phyloP scores from a whole-genome alignment of 805 yeast genomes.

The Cyberlindnera sargentensis region DNA sequence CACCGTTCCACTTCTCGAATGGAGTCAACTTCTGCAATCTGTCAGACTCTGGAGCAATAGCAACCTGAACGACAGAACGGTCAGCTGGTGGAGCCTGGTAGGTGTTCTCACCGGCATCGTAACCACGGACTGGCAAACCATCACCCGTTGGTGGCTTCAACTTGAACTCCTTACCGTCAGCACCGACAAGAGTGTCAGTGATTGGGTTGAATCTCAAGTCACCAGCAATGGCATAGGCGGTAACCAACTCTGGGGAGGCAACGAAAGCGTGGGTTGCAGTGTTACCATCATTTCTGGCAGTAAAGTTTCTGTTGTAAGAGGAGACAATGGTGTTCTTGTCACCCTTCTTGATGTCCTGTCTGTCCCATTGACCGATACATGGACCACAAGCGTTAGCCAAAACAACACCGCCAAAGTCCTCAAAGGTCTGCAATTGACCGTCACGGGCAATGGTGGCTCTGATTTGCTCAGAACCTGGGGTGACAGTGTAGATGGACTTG shows the following conservation, averaged over 20 bases:
- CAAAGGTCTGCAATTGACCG: conserved; percentile 83
- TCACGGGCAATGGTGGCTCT: conserved; percentile 98
- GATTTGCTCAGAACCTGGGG: conserved; percentile 98
- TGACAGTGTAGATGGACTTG: conserved; percentile 85
- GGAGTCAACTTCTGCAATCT: conserved; percentile 94
- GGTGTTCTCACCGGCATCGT: conserved; percentile 89
- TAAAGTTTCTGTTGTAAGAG: conserved; percentile 96
- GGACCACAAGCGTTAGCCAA: conserved; percentile 99
- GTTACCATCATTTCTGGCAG: conserved; percentile 97
- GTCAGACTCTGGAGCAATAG: conserved; percentile 84
- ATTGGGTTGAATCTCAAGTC: conserved; percentile 95
- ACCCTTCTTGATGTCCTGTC: conserved; percentile 86
- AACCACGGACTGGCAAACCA: conserved; percentile 85
- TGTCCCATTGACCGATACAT: conserved; percentile 99
- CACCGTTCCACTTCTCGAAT: conserved; percentile 94
- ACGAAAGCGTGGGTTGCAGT: conserved; percentile 95
- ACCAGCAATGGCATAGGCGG: conserved; percentile 94
- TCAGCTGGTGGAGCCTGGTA: conserved; percentile 96
- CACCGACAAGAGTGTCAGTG: conserved; percentile 81
- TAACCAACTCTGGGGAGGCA: conserved; percentile 94
- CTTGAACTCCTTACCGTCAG: conserved; percentile 86
- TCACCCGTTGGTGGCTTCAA: conserved; percentile 84
- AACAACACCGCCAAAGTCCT: conserved; percentile 88
- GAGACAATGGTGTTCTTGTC: conserved; percentile 96
- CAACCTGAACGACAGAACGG: conserved; percentile 67